phyloP scores from a whole-genome alignment of 23 red algal genomes.

The Pyropia haitanensis region DNA sequence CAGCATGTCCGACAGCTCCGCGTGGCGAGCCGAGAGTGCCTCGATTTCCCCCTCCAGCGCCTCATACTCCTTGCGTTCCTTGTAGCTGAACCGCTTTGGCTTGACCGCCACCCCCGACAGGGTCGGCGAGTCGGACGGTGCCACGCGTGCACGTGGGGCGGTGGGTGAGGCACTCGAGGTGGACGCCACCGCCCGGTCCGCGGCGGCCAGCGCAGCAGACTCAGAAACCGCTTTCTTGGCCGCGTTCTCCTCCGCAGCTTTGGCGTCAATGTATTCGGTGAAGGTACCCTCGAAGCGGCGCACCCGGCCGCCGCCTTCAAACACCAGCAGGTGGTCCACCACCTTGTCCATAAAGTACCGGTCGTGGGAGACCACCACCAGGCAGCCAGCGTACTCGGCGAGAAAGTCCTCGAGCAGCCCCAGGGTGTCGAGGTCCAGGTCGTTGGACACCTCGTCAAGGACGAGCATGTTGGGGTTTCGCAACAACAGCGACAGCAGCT shows the following conservation, averaged over 20 bases:
- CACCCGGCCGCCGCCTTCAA: constrained; percentile 54
- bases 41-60: constrained; percentile 51
- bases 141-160: too few relatives aligned
- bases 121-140: too few relatives aligned
- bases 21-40: neutral
- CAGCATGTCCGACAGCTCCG: constrained; percentile 4
- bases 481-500: constrained; percentile 49
- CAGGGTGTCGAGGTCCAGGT: constrained; percentile 70
- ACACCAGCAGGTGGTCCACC: constrained; percentile 58
- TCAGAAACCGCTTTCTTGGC: constrained; percentile 12
- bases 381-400: constrained; percentile 24
- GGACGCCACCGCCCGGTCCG: neutral
- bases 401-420: constrained; percentile 63
- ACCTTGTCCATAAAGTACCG: constrained; percentile 71
- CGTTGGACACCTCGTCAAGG: constrained; percentile 76
- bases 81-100: constrained; percentile 24
- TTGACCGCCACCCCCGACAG: neutral
- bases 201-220: neutral
- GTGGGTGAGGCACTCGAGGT: neutral
- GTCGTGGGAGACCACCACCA: constrained; percentile 77
- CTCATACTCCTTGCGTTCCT: constrained; percentile 54
- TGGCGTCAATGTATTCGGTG: constrained; percentile 50
- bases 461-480: constrained; percentile 57
- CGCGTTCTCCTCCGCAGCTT: constrained; percentile 10
- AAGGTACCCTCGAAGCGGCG: constrained; percentile 48